Conservation (phyloP, 345 rosid genomes). For the Ceriops zippeliana region DNA sequence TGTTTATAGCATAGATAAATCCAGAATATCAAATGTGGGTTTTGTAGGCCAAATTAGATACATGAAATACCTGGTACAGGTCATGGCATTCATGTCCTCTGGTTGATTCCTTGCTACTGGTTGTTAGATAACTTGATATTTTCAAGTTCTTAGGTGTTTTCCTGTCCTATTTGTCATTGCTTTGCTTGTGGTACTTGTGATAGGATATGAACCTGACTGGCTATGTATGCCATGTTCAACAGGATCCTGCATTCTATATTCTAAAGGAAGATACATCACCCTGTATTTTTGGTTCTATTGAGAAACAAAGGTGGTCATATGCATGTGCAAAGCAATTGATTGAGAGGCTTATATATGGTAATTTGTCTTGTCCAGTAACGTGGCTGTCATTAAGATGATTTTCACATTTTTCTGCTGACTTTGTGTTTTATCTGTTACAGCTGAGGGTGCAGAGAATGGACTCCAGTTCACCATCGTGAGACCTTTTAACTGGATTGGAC, state of each 20-base stretch:
- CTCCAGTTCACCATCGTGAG: conserved; percentile 94
- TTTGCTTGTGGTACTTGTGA: background rate
- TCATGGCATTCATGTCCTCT: too few relatives aligned
- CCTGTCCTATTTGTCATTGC: background rate
- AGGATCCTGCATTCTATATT: conserved; percentile 89
- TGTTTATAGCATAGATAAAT: too few relatives aligned
- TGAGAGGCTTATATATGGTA: conserved; percentile 93
- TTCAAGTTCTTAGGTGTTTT: background rate
- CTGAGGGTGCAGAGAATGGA: conserved; percentile 97
- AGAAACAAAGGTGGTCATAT: conserved; percentile 99
- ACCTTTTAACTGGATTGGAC: conserved; percentile 99
- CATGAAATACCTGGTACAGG: too few relatives aligned
- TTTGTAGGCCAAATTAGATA: too few relatives aligned
- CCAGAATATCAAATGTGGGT: too few relatives aligned
- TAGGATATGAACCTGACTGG: background rate
- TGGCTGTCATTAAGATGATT: conserved; percentile 2
- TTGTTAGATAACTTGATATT: background rate
- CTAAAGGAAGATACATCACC: conserved; percentile 93
- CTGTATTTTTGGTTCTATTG: conserved; percentile 95
- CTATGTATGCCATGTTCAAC: conserved; percentile 16
- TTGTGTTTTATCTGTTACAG: conserved; percentile 31
- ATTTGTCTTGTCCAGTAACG: conserved; percentile 10
- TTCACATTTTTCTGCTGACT: conserved; percentile 4
- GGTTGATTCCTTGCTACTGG: too few relatives aligned
- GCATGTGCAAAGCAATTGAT: conserved; percentile 99